These are phyloP conservation scores for Cucurbita pepo DNA, from an alignment of 306 rosid genomes.

Conservation along the genomic window DNA sequence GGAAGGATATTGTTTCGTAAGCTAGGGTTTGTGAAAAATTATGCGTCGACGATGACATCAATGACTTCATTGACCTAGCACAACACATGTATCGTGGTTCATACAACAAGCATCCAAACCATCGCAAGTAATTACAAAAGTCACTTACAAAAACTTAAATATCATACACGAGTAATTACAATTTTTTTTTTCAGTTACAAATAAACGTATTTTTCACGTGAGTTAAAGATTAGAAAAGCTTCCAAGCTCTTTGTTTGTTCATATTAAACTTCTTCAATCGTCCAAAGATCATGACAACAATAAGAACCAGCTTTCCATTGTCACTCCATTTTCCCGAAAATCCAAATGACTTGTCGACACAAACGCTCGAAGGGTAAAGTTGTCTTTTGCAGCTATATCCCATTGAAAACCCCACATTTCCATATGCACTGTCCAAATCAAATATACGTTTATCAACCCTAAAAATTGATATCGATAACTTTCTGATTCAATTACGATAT, in stretches of 20 bases:
- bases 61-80: constrained; percentile 35
- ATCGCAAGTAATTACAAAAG: constrained; percentile 58
- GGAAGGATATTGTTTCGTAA: background rate
- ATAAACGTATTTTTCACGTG: background rate
- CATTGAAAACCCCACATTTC: constrained; percentile 50
- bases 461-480: no score
- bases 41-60: constrained; percentile 38
- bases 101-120: constrained; percentile 87
- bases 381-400: constrained; percentile 47
- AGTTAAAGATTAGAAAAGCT: background rate
- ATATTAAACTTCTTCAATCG: constrained; percentile 46
- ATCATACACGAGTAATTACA: background rate
- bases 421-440: constrained; percentile 38
- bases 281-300: constrained; percentile 52
- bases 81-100: constrained; percentile 79
- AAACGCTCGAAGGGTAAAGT: constrained; percentile 7
- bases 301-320: constrained; percentile 33
- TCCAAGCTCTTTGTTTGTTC: constrained; percentile 18
- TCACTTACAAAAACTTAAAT: no score
- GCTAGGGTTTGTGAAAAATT: constrained; percentile 62
- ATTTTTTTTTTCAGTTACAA: background rate
- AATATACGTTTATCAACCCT: no score
- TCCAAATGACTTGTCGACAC: constrained; percentile 35
- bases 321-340: constrained; percentile 38
- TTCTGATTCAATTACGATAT: no score